Conservation (phyloP, 2,329 filamentous ascomycete genomes). For the Coleophoma cylindrospora region DNA sequence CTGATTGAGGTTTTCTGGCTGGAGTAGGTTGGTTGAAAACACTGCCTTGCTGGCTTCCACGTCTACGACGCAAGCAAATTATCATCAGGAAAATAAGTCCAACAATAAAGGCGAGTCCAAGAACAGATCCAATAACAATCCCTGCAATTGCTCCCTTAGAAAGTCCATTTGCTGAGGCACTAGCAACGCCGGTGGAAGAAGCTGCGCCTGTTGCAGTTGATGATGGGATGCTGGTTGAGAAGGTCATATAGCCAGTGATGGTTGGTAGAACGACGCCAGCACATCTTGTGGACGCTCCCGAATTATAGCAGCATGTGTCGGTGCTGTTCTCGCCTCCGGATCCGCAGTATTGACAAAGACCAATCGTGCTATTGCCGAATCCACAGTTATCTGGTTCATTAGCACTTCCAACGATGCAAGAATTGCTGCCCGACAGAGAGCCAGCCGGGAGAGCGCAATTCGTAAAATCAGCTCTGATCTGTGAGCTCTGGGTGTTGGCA, state of each 20-base stretch:
- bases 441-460: slow-evolving; percentile 81
- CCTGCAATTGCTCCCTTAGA: slow-evolving; percentile 89
- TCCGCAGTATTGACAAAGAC: slow-evolving; percentile 83
- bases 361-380: slow-evolving; percentile 64
- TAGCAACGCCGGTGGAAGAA: background rate
- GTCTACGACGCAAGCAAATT: slow-evolving; percentile 43
- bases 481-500: slow-evolving; percentile 53
- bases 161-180: slow-evolving; percentile 39
- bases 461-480: slow-evolving; percentile 84
- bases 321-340: slow-evolving; percentile 84
- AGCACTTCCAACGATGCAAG: slow-evolving; percentile 68
- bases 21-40: slow-evolving; percentile 90
- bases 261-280: slow-evolving; percentile 72
- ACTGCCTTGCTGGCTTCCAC: slow-evolving; percentile 59
- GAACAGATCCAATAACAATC: slow-evolving; percentile 76
- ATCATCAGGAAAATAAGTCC: slow-evolving; percentile 59
- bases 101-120: slow-evolving; percentile 65
- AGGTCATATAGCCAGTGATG: slow-evolving; percentile 63
- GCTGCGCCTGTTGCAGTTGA: slow-evolving; percentile 25
- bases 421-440: slow-evolving; percentile 57
- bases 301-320: slow-evolving; percentile 88
- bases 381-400: slow-evolving; percentile 91
- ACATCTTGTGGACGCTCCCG: slow-evolving; percentile 70
- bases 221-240: slow-evolving; percentile 45
- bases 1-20: slow-evolving; percentile 43